Evolutionary conservation across 2,329 filamentous ascomycete species (phyloP), one percentile per base, ranked within the genome.

Genomic region (Aspergillus novofumigatus): DNA sequence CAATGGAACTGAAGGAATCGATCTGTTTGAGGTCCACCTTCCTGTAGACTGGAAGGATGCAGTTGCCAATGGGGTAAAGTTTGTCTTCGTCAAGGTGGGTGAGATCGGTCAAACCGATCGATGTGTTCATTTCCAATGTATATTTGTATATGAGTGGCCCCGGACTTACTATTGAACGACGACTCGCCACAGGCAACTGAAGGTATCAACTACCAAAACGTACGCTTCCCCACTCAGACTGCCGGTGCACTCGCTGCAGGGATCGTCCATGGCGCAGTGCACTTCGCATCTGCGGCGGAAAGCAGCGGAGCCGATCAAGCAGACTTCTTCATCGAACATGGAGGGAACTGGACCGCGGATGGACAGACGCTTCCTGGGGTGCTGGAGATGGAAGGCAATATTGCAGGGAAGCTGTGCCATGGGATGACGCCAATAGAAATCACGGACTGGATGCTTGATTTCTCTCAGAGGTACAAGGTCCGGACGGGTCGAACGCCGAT

Each of bases 361-460:
- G 57, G 54, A 21, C 11, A 32, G 7, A 56, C 54, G 10, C 47
- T 59, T 1, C 57, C 57, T 3, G 57, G 57, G 11, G 57, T 56
- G n/a, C 51, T 59, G 21, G 57, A 59, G 47, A 54, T 59, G 57
- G 57, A 59, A 44, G 57, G 57, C 10, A 59, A 59, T 45, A 54
- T 59, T 42, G 51, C 53, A 2, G 57, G 57, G 6, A 59, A 59
- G 23, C 54, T 59, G 0, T 59, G 57, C 11, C 54, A 56, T 41
- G 54, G 54, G 11, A 59, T 59, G 57, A 51, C 29, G 8, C 38
- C 57, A 2, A 28, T 9, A 1, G 53, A 59, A 28, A 59, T 59
- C 41, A 54, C 53, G 3, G 57, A 45, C n/a, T 59, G 57, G 57
- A 56, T 59, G 54, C 21, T 41, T 26, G 57, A 59, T 21, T 59